Evolutionary conservation across 2,329 filamentous ascomycete species (phyloP), one percentile per base, ranked within the genome.

Genomic region (Ascochyta clinopodiicola): DNA sequence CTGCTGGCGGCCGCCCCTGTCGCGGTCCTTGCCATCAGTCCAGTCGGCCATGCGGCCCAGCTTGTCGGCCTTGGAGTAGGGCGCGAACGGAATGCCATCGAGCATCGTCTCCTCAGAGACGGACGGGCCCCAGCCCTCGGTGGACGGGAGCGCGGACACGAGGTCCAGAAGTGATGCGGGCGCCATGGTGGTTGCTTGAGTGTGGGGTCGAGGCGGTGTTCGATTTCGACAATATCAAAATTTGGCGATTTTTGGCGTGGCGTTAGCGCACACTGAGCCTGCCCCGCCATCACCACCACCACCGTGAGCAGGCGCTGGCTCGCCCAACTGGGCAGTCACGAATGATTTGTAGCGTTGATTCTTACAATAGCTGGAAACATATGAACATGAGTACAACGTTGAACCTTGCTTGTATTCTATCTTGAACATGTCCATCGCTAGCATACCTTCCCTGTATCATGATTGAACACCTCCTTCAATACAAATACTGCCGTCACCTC

Each of bases 21-120:
- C 91, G 51, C 82, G 74, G 66, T 87, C 85, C 80, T 97, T 97
- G 77, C 90, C 88, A 75, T 97, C 95, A 43, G 93, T 96, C 95
- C 95, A 99, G 83, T 99, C 95, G 59, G 95, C 95, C 93, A 99
- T 98, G 77, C 95, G 93, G 73, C 95, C 95, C 57, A 99, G 84
- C 85, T 97, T 98, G 83, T 99, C 95, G 76, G 92, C 92, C 81
- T 99, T 99, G 66, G 93, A 97, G 83, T 95, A 99, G 59, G 95
- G 95, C 69, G 95, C 95, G 78, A 97, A 99, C 35, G 95, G 95
- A 44, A 98, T 92, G 75, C 95, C 95, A 75, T 96, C 88, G 71
- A 98, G 86, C 60, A 91, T 96, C 62, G 91, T 96, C 77, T 96
- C 91, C 69, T 81, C 86, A 58, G 92, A 89, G 66, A 89, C 86